A percentile compares a stretch with the other conserved stretches of the same genome.
Conservation (phyloP, 257 asterid genomes). For the Nicotiana benthamiana region DNA sequence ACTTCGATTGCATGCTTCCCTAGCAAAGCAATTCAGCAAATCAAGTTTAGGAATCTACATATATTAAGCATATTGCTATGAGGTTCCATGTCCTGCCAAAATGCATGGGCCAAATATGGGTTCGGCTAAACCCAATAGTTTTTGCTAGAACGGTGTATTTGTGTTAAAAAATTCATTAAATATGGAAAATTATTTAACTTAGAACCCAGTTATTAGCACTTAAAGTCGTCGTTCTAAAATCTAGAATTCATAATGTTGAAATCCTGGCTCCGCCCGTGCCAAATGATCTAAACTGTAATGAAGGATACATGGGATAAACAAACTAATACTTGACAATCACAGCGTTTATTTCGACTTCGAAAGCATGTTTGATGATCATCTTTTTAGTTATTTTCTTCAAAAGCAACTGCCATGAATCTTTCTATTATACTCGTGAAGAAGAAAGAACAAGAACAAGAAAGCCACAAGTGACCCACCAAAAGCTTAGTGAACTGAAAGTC, state of each 20-base stretch:
- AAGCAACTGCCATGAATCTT: not conserved
- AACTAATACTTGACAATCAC: not conserved
- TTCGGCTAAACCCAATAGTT: too few relatives aligned
- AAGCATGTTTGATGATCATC: not conserved
- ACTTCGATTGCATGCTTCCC: constrained; percentile 47
- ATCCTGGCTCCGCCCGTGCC: too few relatives aligned
- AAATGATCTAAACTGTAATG: not conserved
- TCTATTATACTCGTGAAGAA: not conserved
- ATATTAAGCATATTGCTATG: not conserved
- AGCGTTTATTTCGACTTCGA: not conserved
- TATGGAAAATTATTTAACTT: too few relatives aligned
- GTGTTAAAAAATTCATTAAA: too few relatives aligned
- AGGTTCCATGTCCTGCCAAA: not conserved
- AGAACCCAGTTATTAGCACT: too few relatives aligned
- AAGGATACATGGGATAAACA: not conserved
- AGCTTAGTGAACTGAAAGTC: not conserved
- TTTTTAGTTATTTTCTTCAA: not conserved
- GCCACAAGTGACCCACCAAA: not conserved
- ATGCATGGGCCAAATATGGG: too few relatives aligned
- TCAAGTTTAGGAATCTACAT: not conserved
- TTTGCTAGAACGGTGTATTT: too few relatives aligned
- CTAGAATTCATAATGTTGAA: too few relatives aligned
- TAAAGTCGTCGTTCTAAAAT: too few relatives aligned
- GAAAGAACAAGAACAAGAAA: not conserved
- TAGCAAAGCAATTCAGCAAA: not conserved